Evolutionary conservation across 805 yeast genomes (phyloP).

Genomic region (Phaffomyces thermotolerans): DNA sequence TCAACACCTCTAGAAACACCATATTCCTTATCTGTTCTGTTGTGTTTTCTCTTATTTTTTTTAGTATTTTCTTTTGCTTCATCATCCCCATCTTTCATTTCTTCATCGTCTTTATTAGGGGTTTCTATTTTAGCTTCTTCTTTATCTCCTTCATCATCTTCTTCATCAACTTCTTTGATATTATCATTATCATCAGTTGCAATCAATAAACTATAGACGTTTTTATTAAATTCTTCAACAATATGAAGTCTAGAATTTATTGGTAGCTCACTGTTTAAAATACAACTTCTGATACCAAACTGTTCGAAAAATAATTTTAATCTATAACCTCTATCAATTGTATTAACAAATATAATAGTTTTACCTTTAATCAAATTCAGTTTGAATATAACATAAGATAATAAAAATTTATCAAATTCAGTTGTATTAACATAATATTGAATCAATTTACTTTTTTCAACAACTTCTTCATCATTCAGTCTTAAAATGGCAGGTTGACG

Average conservation of each 20-base stretch:
- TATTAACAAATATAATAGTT: constrained; percentile 83
- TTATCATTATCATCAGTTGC: constrained; percentile 89
- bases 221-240: constrained; percentile 90
- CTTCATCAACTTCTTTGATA: constrained; percentile 44
- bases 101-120: not conserved
- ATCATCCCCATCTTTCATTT: constrained; percentile 9
- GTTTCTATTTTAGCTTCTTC: constrained; percentile 8
- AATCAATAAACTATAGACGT: constrained; percentile 76
- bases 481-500: constrained; percentile 74
- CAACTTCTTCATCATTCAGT: constrained; percentile 61
- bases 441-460: constrained; percentile 48
- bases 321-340: constrained; percentile 92
- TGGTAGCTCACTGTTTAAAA: constrained; percentile 88
- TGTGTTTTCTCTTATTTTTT: constrained; percentile 27
- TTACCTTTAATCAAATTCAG: constrained; percentile 85
- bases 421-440: constrained; percentile 84
- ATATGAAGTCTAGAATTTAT: constrained; percentile 89
- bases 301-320: constrained; percentile 87
- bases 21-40: constrained; percentile 60
- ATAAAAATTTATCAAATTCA: constrained; percentile 86
- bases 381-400: constrained; percentile 89
- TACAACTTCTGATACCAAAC: constrained; percentile 85
- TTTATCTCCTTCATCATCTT: constrained; percentile 25
- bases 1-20: constrained; percentile 97
- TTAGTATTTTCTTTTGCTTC: constrained; percentile 10